Percentiles rank a stretch among this genome's conserved stretches.
phyloP scores from a whole-genome alignment of 345 rosid species.

The Ceriops zippeliana region DNA sequence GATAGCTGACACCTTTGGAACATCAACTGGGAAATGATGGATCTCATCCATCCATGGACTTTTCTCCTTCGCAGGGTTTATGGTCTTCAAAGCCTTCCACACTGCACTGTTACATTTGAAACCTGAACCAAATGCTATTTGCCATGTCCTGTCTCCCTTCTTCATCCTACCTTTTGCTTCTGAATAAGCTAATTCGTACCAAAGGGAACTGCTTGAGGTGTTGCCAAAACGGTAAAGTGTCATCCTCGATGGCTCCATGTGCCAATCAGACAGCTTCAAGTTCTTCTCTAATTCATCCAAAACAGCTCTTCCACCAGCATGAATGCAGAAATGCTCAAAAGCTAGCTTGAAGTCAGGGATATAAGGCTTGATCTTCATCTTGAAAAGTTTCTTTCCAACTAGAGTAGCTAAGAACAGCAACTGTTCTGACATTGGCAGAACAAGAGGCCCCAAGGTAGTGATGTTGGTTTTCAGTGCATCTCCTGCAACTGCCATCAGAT shows the following conservation, averaged over 20 bases:
- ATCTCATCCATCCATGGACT: constrained; percentile 32
- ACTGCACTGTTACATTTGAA: constrained; percentile 73
- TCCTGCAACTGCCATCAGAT: constrained; percentile 58
- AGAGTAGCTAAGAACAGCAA: constrained; percentile 38
- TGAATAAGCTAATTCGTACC: constrained; percentile 69
- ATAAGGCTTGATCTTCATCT: constrained; percentile 50
- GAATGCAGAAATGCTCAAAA: constrained; percentile 71
- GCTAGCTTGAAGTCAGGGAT: constrained; percentile 69
- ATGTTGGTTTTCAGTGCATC: constrained; percentile 61
- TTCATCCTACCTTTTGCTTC: constrained; percentile 67
- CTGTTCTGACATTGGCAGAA: constrained; percentile 59
- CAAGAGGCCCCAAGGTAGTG: constrained; percentile 59
- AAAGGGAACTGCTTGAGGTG: constrained; percentile 64
- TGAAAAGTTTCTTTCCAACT: constrained; percentile 38
- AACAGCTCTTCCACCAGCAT: constrained; percentile 65
- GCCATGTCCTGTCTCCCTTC: constrained; percentile 66
- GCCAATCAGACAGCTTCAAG: constrained; percentile 51
- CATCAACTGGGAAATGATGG: constrained; percentile 25
- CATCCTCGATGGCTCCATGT: constrained; percentile 79
- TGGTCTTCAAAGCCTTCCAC: constrained; percentile 38
- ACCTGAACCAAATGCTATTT: constrained; percentile 71
- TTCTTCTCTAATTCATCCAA: constrained; percentile 66
- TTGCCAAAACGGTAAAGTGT: constrained; percentile 66
- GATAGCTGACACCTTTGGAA: constrained; percentile 52
- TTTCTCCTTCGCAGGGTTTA: constrained; percentile 27